Percentiles rank a stretch among this genome's conserved stretches.
Conservation (phyloP, 2,329 filamentous ascomycete genomes). For the Ceratocystis albifundus region DNA sequence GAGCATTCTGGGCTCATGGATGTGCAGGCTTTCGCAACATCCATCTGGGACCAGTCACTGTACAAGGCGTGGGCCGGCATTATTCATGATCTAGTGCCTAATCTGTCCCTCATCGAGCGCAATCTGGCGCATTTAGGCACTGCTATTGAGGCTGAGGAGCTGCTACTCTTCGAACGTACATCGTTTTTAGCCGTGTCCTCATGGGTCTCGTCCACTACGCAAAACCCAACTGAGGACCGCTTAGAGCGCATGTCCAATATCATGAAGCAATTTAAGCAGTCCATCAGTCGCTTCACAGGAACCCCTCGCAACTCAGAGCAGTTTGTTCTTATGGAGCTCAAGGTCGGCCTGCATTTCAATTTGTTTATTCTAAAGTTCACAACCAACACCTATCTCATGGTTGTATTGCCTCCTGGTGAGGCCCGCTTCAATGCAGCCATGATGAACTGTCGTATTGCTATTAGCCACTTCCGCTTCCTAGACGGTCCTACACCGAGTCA, state of each 20-base stretch:
- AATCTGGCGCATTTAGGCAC: constrained; percentile 73
- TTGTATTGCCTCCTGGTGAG: constrained; percentile 82
- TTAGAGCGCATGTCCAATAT: constrained; percentile 94
- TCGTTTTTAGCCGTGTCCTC: constrained; percentile 95
- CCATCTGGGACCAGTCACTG: constrained; percentile 95
- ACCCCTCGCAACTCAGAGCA: constrained; percentile 72
- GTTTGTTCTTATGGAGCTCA: constrained; percentile 71
- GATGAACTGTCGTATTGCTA: constrained; percentile 78
- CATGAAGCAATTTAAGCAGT: constrained; percentile 96
- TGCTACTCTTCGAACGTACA: constrained; percentile 87
- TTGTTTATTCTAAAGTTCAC: constrained; percentile 93
- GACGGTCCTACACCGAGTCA: constrained; percentile 36
- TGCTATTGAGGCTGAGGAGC: constrained; percentile 82
- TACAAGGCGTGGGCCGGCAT: constrained; percentile 98
- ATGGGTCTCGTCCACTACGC: constrained; percentile 60
- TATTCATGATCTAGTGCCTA: constrained; percentile 95
- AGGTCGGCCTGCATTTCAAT: constrained; percentile 66
- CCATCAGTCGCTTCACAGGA: constrained; percentile 60
- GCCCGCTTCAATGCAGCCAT: constrained; percentile 82
- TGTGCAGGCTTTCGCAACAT: constrained; percentile 83
- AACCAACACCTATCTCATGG: constrained; percentile 93
- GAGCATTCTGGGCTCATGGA: constrained; percentile 38
- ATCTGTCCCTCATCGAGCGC: constrained; percentile 74
- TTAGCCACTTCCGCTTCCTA: constrained; percentile 64
- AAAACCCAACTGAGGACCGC: constrained; percentile 83